Base-by-base conservation (phyloP, 208 protist genomes). In the Crithidia sp. region DNA sequence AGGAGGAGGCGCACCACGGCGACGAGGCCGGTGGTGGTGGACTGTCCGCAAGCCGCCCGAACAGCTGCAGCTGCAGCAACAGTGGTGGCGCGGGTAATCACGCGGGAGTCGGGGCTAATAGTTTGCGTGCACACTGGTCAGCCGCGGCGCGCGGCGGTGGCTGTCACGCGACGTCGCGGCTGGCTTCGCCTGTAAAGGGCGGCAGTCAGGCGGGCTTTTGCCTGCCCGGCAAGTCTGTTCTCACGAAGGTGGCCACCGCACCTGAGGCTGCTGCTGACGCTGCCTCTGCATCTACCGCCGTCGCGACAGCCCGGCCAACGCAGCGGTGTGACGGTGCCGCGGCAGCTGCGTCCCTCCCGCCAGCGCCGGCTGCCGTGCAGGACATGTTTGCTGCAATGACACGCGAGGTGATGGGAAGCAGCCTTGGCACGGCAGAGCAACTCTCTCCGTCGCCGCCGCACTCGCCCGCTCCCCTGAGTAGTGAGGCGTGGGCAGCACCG, bases 111-210 rank as follows among this genome's bases (percentile, higher is more conserved):
- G 36, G 43, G 4, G 58, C 43, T 3, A 70, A 59, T 54, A 61
- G 41, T 36, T 9, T 70, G 65, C 65, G 65, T 17, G 54, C 65
- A 6, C 52, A 53, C 43, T 70, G 65, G 65, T 70, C 65, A 14
- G 8, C 49, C 37, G 41, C 13, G 5, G 63, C 13, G 9, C 28
- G 28, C 28, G 28, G 28, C 39, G 43, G 49, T 3, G 43, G 41
- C 19, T 52, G 12, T 16, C 52, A 70, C 43, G 13, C 36, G 10
- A 43, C 65, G 2, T 61, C 65, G 3, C 17, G 65, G 10, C 65
- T 61, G 17, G 52, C 54, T n/a, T 70, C 65, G 3, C 65, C 53
- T 8, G 17, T 43, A 0, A 57, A 43, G 28, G 12, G 54, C 4
- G 19, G 53, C 65, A 50, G 3, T 2, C 65, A 59, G 7, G 13